phyloP scores from a whole-genome alignment of 306 rosid genomes.

The Amphicarpaea edgeworthii region DNA sequence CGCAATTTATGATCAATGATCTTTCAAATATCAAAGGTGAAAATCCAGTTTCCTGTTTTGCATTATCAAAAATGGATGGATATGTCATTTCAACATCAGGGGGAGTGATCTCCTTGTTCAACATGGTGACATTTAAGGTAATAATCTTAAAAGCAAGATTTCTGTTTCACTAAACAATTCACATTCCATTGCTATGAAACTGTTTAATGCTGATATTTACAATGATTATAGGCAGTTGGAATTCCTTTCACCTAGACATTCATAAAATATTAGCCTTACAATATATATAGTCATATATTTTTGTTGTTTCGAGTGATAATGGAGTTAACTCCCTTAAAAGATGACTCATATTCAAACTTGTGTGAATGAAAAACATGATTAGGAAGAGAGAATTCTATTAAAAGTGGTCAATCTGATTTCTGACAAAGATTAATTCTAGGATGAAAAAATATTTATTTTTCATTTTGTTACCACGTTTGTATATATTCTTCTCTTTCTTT shows the following conservation, averaged over 20 bases:
- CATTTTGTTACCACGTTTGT: no score
- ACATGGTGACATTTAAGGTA: slow-evolving; percentile 5
- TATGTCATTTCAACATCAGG: slow-evolving; percentile 42
- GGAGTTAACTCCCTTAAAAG: no score
- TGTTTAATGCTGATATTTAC: background rate
- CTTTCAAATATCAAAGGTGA: background rate
- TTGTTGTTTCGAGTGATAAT: no score
- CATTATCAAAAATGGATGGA: slow-evolving; percentile 2
- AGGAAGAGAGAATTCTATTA: no score
- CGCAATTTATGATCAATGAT: slow-evolving; percentile 30
- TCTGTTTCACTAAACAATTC: background rate
- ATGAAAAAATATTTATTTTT: background rate
- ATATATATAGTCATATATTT: no score
- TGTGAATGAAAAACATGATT: no score
- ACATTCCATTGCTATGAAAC: background rate
- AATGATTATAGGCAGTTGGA: background rate
- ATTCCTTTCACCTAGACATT: background rate
- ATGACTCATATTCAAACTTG: no score
- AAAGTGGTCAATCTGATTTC: no score
- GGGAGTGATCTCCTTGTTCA: slow-evolving; percentile 22
- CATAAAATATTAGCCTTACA: no score
- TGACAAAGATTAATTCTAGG: no score
- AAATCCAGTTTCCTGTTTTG: slow-evolving; percentile 11
- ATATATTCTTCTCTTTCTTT: background rate
- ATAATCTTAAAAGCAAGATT: background rate